Evolutionary conservation across 441 rosid genomes (phyloP).

Genomic region (Pelargonium cotyledonis): DNA sequence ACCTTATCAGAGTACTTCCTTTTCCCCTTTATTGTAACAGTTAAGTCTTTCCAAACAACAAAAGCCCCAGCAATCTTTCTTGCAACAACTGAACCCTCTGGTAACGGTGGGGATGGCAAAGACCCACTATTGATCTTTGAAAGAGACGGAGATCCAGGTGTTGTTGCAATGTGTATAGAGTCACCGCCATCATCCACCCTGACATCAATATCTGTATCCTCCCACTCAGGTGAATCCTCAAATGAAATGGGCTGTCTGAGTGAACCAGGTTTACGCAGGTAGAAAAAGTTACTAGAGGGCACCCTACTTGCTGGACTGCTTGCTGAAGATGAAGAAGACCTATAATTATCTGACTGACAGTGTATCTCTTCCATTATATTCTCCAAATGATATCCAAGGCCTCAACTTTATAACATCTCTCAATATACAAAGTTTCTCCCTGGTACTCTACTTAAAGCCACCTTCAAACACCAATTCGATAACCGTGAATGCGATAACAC

Average conservation of each 20-base stretch:
- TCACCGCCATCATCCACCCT: constrained; percentile 80
- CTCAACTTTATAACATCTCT: constrained; percentile 12
- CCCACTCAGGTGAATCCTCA: constrained; percentile 99
- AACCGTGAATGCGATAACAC: background rate
- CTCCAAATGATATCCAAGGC: constrained; percentile 18
- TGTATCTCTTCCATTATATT: constrained; percentile 91
- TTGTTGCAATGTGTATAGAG: constrained; percentile 62
- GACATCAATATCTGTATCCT: constrained; percentile 70
- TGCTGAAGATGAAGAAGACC: constrained; percentile 95
- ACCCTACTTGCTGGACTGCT: constrained; percentile 97
- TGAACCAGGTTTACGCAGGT: constrained; percentile 84
- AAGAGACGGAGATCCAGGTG: constrained; percentile 74
- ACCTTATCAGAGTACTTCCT: constrained; percentile 89
- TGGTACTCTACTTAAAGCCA: background rate
- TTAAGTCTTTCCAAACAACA: constrained; percentile 90
- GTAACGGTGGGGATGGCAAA: constrained; percentile 71
- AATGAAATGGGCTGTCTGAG: constrained; percentile 88
- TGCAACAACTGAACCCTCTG: constrained; percentile 45
- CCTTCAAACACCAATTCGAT: background rate
- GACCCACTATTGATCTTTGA: constrained; percentile 85
- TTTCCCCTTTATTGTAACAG: constrained; percentile 81
- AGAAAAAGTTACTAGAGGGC: constrained; percentile 91
- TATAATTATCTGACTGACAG: constrained; percentile 79
- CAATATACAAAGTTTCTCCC: background rate
- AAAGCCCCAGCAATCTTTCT: constrained; percentile 87